phyloP scores from a whole-genome alignment of 208 protist genomes.

The Wallacemonas rigidus region DNA sequence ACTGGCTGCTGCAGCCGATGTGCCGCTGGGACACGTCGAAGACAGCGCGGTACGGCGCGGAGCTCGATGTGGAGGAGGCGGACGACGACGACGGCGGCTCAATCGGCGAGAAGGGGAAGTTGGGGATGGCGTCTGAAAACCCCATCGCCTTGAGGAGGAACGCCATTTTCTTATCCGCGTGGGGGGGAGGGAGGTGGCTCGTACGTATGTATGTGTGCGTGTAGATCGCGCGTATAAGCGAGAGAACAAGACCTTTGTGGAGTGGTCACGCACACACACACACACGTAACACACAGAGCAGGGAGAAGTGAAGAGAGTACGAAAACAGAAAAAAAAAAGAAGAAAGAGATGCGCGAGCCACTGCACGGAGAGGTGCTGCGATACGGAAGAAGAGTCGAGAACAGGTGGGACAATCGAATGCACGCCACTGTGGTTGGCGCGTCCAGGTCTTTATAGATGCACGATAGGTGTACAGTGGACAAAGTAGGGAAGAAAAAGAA shows the following conservation, averaged over 20 bases:
- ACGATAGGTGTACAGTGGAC: too few species aligned
- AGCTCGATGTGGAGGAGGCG: conserved; percentile 1
- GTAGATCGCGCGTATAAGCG: too few species aligned
- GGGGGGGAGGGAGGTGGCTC: background rate
- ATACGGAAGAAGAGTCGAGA: too few species aligned
- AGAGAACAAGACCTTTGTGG: too few species aligned
- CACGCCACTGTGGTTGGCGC: too few species aligned
- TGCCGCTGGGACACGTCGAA: conserved; percentile 2
- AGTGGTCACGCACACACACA: too few species aligned
- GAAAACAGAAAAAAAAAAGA: background rate
- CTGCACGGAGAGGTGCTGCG: too few species aligned
- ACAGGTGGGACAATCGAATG: too few species aligned
- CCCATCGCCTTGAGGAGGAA: conserved; percentile 81
- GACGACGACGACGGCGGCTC: background rate
- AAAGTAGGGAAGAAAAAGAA: too few species aligned
- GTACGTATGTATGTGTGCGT: too few species aligned
- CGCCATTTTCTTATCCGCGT: conserved; percentile 35
- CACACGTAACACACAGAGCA: background rate
- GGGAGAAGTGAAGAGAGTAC: conserved; percentile 2
- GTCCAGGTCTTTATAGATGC: too few species aligned
- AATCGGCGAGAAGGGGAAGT: conserved; percentile 68
- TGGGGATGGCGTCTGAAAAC: conserved; percentile 57
- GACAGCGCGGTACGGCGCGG: conserved; percentile 9
- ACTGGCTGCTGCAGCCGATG: conserved; percentile 19
- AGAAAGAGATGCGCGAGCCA: background rate